Evolutionary conservation across 1,139 yeast genomes (phyloP), one percentile per base, ranked within the genome.

Genomic region (Sugiyamaella japonica): DNA sequence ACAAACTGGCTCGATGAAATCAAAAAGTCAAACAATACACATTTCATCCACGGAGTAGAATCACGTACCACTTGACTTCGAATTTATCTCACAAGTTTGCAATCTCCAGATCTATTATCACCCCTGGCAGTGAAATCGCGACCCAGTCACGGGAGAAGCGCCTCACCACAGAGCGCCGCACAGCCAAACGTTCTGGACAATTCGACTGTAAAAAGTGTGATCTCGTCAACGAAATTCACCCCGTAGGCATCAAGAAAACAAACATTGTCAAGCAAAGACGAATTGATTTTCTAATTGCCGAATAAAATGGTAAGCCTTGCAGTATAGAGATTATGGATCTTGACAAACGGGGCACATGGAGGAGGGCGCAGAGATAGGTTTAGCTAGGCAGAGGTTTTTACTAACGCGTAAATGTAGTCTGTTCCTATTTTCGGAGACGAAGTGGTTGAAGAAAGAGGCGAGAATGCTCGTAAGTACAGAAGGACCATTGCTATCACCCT

Each of bases 391-490:
- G 25, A 20, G 25, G n/a, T n/a, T n/a, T 20, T 28, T 50, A 32
- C 51, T 42, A 46, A 47, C 48, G 32, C 36, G 25, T 28, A 43
- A 29, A 23, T 25, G 3, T 56, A 66, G 95, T 84, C 90, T 61
- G 95, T 90, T 60, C 93, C 89, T 66, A 91, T 93, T 68, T 89
- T 93, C 75, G 96, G 96, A 59, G 99, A 95, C 71, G 97, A 93
- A 73, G 98, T 95, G 55, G 86, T 95, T 7, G 99, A 93, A 73
- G 99, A 93, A 73, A 82, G 98, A 65, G 99, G 95, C 40, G 99
- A 93, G 73, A 91, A 91, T 74, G 99, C 99, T 52, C 90, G 98
- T 58, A 61, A 48, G 67, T 65, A 17, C 25, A 40, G 25, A 20
- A 20, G 6, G 6, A 20, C 25, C 25, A 20, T 20, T 20, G 25